Percentiles rank a stretch among this genome's conserved stretches.
Evolutionary conservation across 108 stramenopile species (phyloP).

Genomic region (Nannochloropsis gaditana): DNA sequence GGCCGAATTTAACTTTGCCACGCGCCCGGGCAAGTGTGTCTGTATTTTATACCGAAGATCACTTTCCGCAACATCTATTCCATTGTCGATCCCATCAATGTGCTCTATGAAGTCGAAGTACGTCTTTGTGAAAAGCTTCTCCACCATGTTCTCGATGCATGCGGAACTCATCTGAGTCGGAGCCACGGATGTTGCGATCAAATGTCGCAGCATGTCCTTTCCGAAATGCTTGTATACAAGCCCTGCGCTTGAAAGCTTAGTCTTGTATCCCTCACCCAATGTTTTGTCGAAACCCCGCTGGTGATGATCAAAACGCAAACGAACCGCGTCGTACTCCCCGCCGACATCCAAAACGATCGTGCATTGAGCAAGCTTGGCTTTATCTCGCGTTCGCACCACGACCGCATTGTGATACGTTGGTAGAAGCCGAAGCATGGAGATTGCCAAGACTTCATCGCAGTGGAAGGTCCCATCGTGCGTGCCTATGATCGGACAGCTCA

Average conservation of each 20-base stretch:
- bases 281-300: slow-evolving; percentile 59
- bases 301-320: slow-evolving; percentile 90
- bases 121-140: slow-evolving; percentile 62
- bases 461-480: slow-evolving; percentile 89
- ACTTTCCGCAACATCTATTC: slow-evolving; percentile 68
- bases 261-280: slow-evolving; percentile 50
- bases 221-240: slow-evolving; percentile 96
- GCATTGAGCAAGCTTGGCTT: slow-evolving; percentile 62
- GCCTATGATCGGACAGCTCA: slow-evolving; percentile 59
- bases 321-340: slow-evolving; percentile 78
- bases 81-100: slow-evolving; percentile 98
- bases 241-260: slow-evolving; percentile 82
- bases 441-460: slow-evolving; percentile 90
- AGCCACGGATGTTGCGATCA: slow-evolving; percentile 24
- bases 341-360: slow-evolving; percentile 96
- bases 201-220: slow-evolving; percentile 60
- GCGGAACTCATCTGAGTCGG: background rate
- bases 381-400: slow-evolving; percentile 79
- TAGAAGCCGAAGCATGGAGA: slow-evolving; percentile 55
- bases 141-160: slow-evolving; percentile 33
- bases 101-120: slow-evolving; percentile 85
- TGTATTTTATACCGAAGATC: slow-evolving; percentile 66
- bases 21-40: slow-evolving; percentile 75
- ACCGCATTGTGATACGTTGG: slow-evolving; percentile 60
- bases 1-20: slow-evolving; percentile 74